Evolutionary conservation across 2,329 filamentous ascomycete genomes (phyloP), one percentile per base, ranked within the genome.

Genomic region (Aspergillaceae sp.): DNA sequence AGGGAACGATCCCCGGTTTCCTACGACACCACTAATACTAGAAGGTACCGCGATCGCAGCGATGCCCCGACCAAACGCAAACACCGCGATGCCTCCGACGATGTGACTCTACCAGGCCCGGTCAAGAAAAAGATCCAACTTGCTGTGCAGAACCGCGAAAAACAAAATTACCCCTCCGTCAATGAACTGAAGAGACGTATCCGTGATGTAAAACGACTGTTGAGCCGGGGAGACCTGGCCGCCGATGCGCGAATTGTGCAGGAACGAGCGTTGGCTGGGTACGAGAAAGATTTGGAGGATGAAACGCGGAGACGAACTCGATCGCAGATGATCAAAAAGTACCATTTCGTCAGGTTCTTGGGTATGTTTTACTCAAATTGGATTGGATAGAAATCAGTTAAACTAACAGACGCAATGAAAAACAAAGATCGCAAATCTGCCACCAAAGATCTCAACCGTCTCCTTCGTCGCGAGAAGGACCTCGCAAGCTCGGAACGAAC

Each of bases 301-400:
- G 69, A 72, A 46, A 68, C 73, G 46, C 60, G 63, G 27, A 72
- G 74, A 44, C 70, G 76, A 54, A 66, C 73, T 53, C 70, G 72
- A 53, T 71, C 69, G 41, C 74, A 76, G 49, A 74, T 81, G 67
- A 80, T 83, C 48, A 70, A 71, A 48, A 76, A 74, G 57, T 84
- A 82, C 58, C 80, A 83, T 58, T 82, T 81, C 65, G 74, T 83
- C n/a, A 66, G 80, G n/a, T 84, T 83, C 58, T 74, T 83, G 50
- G 80, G 68, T 70, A 58, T 35, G 59, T 51, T 8, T 29, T 19
- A 19, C 19, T 19, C 19, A 19, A 19, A 19, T 19, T 19, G 19
- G 19, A 19, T 19, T 19, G 19, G 19, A 19, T 19, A 19, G 19
- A 19, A 19, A 19, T 19, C 19, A 19, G 2, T 19, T 19, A 19